Conservation (phyloP, 148 eudicot species). For the Rhododendron mucronatum region DNA sequence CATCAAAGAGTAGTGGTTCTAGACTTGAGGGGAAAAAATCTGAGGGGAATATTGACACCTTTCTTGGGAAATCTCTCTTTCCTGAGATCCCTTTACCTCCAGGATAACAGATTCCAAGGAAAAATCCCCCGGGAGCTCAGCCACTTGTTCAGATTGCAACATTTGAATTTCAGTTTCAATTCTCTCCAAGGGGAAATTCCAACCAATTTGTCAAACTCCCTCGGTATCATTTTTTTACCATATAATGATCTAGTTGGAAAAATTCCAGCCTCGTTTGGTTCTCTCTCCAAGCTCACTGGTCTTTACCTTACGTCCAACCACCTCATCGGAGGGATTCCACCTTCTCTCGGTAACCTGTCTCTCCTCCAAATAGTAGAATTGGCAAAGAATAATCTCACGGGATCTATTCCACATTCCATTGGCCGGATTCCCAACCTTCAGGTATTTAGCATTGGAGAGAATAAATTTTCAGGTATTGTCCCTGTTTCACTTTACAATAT, state of each 20-base stretch:
- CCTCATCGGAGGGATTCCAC: background rate
- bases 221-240: accelerated
- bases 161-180: background rate
- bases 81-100: background rate
- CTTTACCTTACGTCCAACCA: background rate
- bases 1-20: background rate
- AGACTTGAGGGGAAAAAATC: background rate
- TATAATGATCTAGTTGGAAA: background rate
- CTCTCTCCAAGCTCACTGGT: background rate
- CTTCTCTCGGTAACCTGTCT: background rate
- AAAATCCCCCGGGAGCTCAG: background rate
- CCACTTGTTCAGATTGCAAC: background rate
- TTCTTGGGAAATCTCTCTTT: background rate
- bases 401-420: background rate
- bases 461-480: background rate
- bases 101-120: background rate
- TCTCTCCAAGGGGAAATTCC: slow-evolving; percentile 2
- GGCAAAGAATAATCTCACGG: background rate
- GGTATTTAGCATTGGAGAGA: background rate
- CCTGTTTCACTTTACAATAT: background rate
- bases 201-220: background rate
- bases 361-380: background rate
- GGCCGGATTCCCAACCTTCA: background rate
- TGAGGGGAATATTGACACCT: background rate
- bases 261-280: background rate